These are phyloP conservation scores for Pestalotiopsis sp. DNA, from an alignment of 2,329 filamentous ascomycete genomes.

Conservation along the genomic window DNA sequence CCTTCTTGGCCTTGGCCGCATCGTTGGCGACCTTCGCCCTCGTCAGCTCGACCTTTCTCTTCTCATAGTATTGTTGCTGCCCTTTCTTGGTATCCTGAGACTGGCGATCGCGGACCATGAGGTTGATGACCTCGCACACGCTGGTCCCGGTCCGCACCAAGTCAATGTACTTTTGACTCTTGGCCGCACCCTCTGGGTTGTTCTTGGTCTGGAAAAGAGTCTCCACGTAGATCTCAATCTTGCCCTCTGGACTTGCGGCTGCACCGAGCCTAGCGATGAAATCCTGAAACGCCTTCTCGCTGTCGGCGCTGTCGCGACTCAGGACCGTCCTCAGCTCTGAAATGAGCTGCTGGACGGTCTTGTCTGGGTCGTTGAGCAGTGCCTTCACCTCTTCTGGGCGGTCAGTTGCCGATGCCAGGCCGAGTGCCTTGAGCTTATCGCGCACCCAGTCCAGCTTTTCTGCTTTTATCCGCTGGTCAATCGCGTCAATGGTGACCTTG, in stretches of 20 bases:
- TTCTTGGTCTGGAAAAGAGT: conserved; percentile 42
- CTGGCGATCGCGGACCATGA: conserved; percentile 35
- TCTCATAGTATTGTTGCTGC: conserved; percentile 35
- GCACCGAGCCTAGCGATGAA: conserved; percentile 33
- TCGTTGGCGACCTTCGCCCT: conserved; percentile 47
- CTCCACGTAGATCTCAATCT: conserved; percentile 41
- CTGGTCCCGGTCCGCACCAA: conserved; percentile 30
- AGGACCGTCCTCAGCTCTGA: conserved; percentile 25
- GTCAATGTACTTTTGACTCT: conserved; percentile 41
- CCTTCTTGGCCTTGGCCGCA: conserved; percentile 29
- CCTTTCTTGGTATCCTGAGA: conserved; percentile 31
- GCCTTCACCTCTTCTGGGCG: conserved; percentile 24
- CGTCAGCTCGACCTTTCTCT: conserved; percentile 47
- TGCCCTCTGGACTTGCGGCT: conserved; percentile 30
- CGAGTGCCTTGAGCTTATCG: conserved; percentile 30
- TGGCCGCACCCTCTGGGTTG: conserved; percentile 31
- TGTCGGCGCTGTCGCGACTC: conserved; percentile 20
- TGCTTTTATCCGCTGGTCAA: conserved; percentile 51
- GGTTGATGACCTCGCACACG: conserved; percentile 29
- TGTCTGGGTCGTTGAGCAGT: conserved; percentile 27
- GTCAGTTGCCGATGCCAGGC: conserved; percentile 26
- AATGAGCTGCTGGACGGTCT: conserved; percentile 26
- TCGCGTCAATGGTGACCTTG: conserved; percentile 42
- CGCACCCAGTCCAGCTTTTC: conserved; percentile 58
- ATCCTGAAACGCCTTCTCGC: conserved; percentile 30